Percentiles rank a stretch among this genome's conserved stretches.
Evolutionary conservation across 1,139 yeast genomes (phyloP).

Genomic region (Trichomonascaceae sp.): DNA sequence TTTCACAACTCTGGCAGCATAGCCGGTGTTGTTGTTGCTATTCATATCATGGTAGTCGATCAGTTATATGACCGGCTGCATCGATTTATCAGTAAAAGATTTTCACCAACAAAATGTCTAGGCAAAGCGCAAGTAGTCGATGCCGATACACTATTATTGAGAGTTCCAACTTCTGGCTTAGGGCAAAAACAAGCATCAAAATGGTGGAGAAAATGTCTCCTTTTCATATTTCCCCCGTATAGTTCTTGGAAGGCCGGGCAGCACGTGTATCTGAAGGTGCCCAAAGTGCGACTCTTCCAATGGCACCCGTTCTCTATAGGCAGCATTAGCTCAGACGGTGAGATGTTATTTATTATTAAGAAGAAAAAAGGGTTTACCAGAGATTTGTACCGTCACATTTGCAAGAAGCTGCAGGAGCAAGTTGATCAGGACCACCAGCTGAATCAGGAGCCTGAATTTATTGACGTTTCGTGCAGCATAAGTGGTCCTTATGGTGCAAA

Average conservation of each 20-base stretch:
- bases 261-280: conserved; percentile 40
- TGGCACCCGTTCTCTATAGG: conserved; percentile 47
- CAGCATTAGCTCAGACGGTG: conserved; percentile 36
- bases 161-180: conserved; percentile 32
- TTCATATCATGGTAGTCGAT: conserved; percentile 44
- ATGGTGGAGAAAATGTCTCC: conserved; percentile 28
- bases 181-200: conserved; percentile 14
- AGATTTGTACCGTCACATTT: conserved; percentile 32
- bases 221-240: conserved; percentile 32
- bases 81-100: conserved; percentile 33
- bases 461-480: conserved; percentile 33
- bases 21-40: conserved; percentile 39
- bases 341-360: conserved; percentile 39
- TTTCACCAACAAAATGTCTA: conserved; percentile 38
- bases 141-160: conserved; percentile 39
- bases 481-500: conserved; percentile 45
- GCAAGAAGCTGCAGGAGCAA: conserved; percentile 14
- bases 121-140: conserved; percentile 37
- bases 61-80: conserved; percentile 35
- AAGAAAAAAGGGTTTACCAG: conserved; percentile 43
- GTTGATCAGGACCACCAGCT: neutral
- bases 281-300: conserved; percentile 37
- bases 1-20: conserved; percentile 40
- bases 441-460: neutral
- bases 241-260: conserved; percentile 47